Evolutionary conservation across 1,284 basidiomycete genomes (phyloP), one percentile per base, ranked within the genome.

Genomic region (Boletus mariae): DNA sequence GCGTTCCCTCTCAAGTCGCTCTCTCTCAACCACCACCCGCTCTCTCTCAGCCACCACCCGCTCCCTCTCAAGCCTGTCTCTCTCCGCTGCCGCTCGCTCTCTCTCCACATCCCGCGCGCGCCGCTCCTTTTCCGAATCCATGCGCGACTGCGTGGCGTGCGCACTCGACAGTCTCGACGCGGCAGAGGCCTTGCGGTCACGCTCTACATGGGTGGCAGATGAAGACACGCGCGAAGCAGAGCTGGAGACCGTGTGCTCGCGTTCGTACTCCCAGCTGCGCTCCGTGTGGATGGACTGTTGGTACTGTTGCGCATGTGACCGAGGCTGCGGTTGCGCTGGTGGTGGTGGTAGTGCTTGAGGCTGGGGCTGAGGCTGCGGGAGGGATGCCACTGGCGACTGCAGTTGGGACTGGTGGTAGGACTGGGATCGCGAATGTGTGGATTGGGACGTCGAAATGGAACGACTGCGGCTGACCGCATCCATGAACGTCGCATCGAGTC

Each of bases 191-290:
- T 55, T 70, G n/a, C 67, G 55, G 37, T 69, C 69, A 12, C 56
- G 68, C 26, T 68, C 68, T 25, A 53, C 44, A 4, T 64, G 61
- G 6, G 48, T 53, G 17, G 51, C 50, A n/a, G 62, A 61, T 29
- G 68, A 63, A 12, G 65, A 65, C 43, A 55, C 31, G 38, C 60
- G 65, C 13, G 66, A 70, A 3, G 65, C 47, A 29, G 64, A 67
- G n/a, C 45, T 69, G 3, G 68, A 63, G 12, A 58, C 13, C 20
- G 52, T 57, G 8, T 50, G 68, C 38, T 67, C 63, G 46, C 52
- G 60, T 25, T 66, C 67, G 1, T 47, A 15, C 42, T 69, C 65
- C 11, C 64, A 50, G 10, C 51, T 55, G n/a, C 63, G 68, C 23
- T 67, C 68, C 11, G 62, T 46, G 46, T 66, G 55, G n/a, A 20